Percentiles rank a stretch among this genome's conserved stretches.
Conservation (phyloP, 805 yeast species). For the Candida berthetii region DNA sequence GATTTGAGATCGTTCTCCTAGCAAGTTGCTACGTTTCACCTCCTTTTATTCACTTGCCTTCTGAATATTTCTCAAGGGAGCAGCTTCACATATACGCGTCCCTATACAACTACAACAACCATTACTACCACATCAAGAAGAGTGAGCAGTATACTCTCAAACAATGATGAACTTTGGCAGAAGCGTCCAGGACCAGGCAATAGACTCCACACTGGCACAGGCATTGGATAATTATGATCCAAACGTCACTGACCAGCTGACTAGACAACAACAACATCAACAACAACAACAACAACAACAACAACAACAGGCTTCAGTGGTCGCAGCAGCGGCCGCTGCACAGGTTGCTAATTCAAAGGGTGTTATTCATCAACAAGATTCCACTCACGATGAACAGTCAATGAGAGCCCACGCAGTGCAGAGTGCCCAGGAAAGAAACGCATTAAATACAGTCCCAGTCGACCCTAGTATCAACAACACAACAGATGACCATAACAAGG, state of each 20-base stretch:
- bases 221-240: conserved; percentile 6
- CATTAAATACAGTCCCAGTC: neutral
- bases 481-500: neutral
- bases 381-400: neutral
- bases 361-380: neutral
- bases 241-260: conserved; percentile 3
- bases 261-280: conserved; percentile 2
- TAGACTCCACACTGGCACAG: conserved; percentile 11
- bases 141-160: no score
- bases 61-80: no score
- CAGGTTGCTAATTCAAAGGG: no score
- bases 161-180: conserved; percentile 8
- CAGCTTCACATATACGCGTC: no score
- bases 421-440: neutral
- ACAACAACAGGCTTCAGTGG: no score
- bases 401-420: neutral
- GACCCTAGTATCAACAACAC: conserved; percentile 1
- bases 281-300: conserved; percentile 2
- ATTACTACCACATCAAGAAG: no score
- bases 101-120: no score
- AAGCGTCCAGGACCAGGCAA: conserved; percentile 4
- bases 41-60: no score
- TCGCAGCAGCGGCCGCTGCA: neutral
- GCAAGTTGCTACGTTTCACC: no score
- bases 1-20: no score